Base-by-base conservation (phyloP, 106 monocot species). In the Ottelia alismoides region DNA sequence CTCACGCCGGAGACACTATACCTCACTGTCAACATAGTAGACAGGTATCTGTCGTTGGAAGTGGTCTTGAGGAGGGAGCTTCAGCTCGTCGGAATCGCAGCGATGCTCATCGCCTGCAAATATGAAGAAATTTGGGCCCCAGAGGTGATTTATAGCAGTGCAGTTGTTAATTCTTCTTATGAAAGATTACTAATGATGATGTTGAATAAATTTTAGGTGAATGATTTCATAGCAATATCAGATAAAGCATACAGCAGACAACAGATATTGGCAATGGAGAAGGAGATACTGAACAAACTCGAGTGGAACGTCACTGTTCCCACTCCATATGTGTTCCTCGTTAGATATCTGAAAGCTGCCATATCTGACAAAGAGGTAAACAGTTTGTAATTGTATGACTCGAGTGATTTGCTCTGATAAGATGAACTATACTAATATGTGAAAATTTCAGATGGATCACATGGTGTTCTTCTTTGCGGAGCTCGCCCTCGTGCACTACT, bases 41-140 rank as follows among this genome's bases (percentile, higher is more conserved):
- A 92, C 56, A 66, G 74, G 12, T 92, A 78, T 56, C 75, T 91
- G 7, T 77, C 91, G 27, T 9, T 62, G 49, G 67, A 78, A 20
- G 44, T 32, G 0, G 81, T 85, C 25, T 20, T 16, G 32, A 72
- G 70, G 64, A 66, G 50, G n/a, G 74, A 78, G 30, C 45, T 91
- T 25, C 81, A 85, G 70, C 78, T 85, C 21, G 65, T 85, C 5
- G 82, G 92, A 9, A 29, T 85, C 1, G 47, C 71, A 6, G 68
- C 92, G 0, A 85, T 92, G 92, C 75, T 92, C 29, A 92, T 92
- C 29, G 85, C 92, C 54, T 76, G 76, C 78, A 92, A 92, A 51
- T 85, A 85, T 21, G 81, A 82, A 32, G 89, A 83, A 46, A 76
- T 80, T 2, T 77, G 89, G 84, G 73, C 83, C 22, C 88, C 88